phyloP scores from a whole-genome alignment of 768 basidiomycete genomes.

The Trametes gibbosa region DNA sequence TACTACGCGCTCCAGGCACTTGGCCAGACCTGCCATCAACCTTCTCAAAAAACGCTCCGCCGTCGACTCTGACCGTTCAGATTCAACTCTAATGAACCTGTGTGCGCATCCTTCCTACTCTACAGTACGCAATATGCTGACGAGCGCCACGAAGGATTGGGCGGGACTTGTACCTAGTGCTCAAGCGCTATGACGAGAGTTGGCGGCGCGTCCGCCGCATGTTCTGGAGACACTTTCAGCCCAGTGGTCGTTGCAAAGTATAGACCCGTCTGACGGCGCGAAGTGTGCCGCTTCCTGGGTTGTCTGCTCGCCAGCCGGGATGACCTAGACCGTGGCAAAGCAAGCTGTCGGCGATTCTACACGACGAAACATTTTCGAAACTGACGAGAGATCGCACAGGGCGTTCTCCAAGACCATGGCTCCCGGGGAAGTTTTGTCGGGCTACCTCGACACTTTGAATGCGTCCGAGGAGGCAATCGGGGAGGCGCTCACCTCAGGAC shows the following conservation, averaged over 20 bases:
- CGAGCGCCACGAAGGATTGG: neutral
- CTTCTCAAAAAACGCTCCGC: conserved; percentile 27
- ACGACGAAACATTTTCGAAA: too few species aligned
- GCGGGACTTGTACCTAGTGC: neutral
- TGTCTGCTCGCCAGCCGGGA: neutral
- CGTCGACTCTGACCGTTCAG: conserved; percentile 21
- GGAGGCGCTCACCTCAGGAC: neutral
- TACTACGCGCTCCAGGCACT: conserved; percentile 18
- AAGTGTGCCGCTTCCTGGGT: neutral
- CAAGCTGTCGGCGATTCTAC: too few species aligned
- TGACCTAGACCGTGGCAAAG: neutral
- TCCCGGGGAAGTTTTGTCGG: neutral
- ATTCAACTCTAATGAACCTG: neutral
- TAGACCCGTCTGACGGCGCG: neutral
- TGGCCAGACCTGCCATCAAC: conserved; percentile 15
- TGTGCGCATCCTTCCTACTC: neutral
- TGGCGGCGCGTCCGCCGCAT: conserved; percentile 8
- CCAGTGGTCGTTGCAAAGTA: neutral
- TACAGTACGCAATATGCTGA: too few species aligned
- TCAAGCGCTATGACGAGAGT: neutral
- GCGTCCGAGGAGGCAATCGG: neutral
- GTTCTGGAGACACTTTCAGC: neutral
- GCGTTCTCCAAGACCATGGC: neutral
- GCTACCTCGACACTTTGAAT: neutral
- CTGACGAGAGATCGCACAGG: neutral